Evolutionary conservation across 1,284 basidiomycete species (phyloP).

Genomic region (Serendipita sp.): DNA sequence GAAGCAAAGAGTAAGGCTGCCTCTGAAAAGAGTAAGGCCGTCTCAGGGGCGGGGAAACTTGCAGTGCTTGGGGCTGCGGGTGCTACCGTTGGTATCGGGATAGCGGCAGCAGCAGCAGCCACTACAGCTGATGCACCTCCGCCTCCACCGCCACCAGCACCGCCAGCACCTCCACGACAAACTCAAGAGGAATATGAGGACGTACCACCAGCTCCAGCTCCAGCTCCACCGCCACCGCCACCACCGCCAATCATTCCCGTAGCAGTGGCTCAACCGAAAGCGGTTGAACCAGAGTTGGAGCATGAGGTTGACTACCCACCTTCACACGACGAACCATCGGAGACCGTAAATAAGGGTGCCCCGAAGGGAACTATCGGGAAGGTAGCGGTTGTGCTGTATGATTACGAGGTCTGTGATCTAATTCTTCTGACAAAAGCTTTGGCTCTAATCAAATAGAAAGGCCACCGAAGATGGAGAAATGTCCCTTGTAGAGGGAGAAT

Average conservation of each 20-base stretch:
- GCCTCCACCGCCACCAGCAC: slow-evolving; percentile 19
- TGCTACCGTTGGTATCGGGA: slow-evolving; percentile 21
- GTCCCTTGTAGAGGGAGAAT: slow-evolving; percentile 62
- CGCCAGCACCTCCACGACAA: slow-evolving; percentile 16
- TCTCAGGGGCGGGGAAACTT: slow-evolving; percentile 19
- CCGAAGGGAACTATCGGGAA: neutral
- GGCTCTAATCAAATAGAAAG: slow-evolving; percentile 19
- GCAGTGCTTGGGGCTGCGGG: slow-evolving; percentile 21
- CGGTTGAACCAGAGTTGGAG: slow-evolving; percentile 15
- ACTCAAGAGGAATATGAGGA: slow-evolving; percentile 14
- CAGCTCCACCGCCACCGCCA: slow-evolving; percentile 25
- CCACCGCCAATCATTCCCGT: slow-evolving; percentile 21
- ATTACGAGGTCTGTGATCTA: slow-evolving; percentile 46
- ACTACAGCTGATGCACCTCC: slow-evolving; percentile 22
- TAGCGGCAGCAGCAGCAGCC: slow-evolving; percentile 25
- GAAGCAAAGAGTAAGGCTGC: slow-evolving; percentile 54
- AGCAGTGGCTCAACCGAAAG: slow-evolving; percentile 6
- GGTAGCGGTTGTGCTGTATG: slow-evolving; percentile 51
- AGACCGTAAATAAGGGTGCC: neutral
- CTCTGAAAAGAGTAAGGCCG: slow-evolving; percentile 14
- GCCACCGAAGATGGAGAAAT: slow-evolving; percentile 79
- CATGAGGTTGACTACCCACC: slow-evolving; percentile 17
- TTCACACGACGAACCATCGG: neutral
- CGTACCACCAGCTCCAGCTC: slow-evolving; percentile 20
- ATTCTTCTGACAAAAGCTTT: neutral